These are phyloP conservation scores for Piromyces finnis DNA, from an alignment of 192 early-diverging fungal genomes.

Conservation along the genomic window DNA sequence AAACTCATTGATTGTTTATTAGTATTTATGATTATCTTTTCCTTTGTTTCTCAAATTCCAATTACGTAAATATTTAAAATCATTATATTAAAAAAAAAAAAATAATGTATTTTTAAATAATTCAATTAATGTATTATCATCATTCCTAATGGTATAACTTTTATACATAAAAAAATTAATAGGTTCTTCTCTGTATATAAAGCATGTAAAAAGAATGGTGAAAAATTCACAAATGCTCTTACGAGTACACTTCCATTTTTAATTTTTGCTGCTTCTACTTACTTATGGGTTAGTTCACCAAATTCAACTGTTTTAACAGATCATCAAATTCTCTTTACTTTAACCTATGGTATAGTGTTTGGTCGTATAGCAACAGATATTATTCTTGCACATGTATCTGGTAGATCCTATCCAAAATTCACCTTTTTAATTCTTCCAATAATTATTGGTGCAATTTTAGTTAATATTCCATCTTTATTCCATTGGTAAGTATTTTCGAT, in stretches of 20 bases:
- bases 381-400: conserved; percentile 74
- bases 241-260: not conserved
- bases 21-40: not conserved
- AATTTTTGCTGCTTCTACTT: not conserved
- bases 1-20: not conserved
- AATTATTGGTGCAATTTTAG: conserved; percentile 45
- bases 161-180: too few species aligned
- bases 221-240: not conserved
- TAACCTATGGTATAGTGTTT: conserved; percentile 65
- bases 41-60: not conserved
- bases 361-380: conserved; percentile 77
- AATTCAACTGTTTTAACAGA: conserved; percentile 45
- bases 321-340: conserved; percentile 53
- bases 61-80: not conserved
- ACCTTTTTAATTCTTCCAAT: conserved; percentile 60
- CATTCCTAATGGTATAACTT: too few species aligned
- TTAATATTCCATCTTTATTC: conserved; percentile 35
- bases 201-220: not conserved
- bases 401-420: conserved; percentile 64
- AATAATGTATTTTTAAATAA: too few species aligned
- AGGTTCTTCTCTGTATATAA: not conserved
- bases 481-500: conserved; percentile 17
- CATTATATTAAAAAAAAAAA: too few species aligned
- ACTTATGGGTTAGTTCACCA: conserved; percentile 49
- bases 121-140: too few species aligned